Evolutionary conservation across 2,329 filamentous ascomycete species (phyloP), one percentile per base, ranked within the genome.

Genomic region (Tolypocladium guangdongense): DNA sequence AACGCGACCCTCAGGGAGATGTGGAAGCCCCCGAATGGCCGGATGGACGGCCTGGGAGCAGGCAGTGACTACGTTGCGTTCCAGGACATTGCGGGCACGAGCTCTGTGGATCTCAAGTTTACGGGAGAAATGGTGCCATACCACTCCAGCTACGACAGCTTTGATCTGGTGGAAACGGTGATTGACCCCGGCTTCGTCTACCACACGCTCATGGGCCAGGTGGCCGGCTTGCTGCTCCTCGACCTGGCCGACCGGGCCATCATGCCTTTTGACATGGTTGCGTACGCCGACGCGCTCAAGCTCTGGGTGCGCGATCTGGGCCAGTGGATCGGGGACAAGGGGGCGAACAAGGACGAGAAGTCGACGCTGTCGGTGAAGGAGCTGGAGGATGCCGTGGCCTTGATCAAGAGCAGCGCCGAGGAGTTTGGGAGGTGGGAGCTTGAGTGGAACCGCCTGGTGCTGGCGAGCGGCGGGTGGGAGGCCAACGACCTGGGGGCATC

Each of bases 61-160:
- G 84, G 80, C 11, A 87, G 89, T 59, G 93, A 97, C 68, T 93
- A 89, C 62, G 87, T 90, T 3, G 83, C 90, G 2, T 99, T 97
- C 68, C 92, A 95, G 69, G 82, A 92, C 65, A 88, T 97, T 50
- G 90, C 89, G 0, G 93, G 93, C 51, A 90, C 84, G 8, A 92
- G 90, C 46, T 91, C 88, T 12, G 76, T 99, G 53, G 90, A 97
- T 66, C 81, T 99, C 59, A 79, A 82, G 32, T 97, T 99, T 64
- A 63, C 74, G 38, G 87, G 87, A 46, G 74, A 78, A 8, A 69
- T 74, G 12, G 86, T 80, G 62, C 89, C 91, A 0, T 83, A 85
- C 51, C 85, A 90, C 68, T 91, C 87, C 56, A 93, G 87, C 70
- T 95, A 95, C 69, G 92, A 97, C 65, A 95, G 84, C 52, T 91